Base-by-base conservation (phyloP, 208 protist genomes). In the Porcisia hertigi region DNA sequence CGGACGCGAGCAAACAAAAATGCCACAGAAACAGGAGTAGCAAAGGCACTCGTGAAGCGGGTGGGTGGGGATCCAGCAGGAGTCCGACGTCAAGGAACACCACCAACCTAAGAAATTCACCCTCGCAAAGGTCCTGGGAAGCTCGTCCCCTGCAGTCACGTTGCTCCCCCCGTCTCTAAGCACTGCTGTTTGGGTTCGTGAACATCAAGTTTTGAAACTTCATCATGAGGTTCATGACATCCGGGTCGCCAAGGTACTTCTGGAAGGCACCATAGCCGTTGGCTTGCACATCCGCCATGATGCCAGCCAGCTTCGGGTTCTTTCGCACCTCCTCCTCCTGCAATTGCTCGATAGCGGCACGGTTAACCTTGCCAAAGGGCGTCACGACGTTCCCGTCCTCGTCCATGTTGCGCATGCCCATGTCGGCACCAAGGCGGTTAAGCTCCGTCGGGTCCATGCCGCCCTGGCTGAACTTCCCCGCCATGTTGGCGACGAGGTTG, bases 201-300 rank as follows among this genome's bases (percentile, higher is more conserved):
- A 92, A 83, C 77, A 93, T 87, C 25, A 89, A 12, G 72, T 83
- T 86, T 76, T 94, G 83, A 72, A 97, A 96, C 83, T 95, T 93
- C 58, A 89, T 86, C 87, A 98, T 97, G 36, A 96, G 67, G 25
- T 93, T 78, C 90, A 97, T 95, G 55, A 98, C 91, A 54, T 98
- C 93, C 1, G 96, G 96, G 74, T 98, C 93, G 34, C 84, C 86
- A 66, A 98, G 89, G 83, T 98, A 96, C 83, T 96, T 96, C 82
- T 95, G 86, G 73, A 98, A 93, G 30, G 93, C 96, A 25, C 76
- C 73, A 77, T 88, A 88, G 45, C 95, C 94, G 71, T 96, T 95
- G 52, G 72, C 76, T 62, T 88, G 81, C 57, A 98, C 87, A 73
- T 97, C 94, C 53, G 91, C 91, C 88, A 94, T 93, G 65, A 97